Evolutionary conservation across 148 eudicot species (phyloP).

Genomic region (Rhododendron henanense): DNA sequence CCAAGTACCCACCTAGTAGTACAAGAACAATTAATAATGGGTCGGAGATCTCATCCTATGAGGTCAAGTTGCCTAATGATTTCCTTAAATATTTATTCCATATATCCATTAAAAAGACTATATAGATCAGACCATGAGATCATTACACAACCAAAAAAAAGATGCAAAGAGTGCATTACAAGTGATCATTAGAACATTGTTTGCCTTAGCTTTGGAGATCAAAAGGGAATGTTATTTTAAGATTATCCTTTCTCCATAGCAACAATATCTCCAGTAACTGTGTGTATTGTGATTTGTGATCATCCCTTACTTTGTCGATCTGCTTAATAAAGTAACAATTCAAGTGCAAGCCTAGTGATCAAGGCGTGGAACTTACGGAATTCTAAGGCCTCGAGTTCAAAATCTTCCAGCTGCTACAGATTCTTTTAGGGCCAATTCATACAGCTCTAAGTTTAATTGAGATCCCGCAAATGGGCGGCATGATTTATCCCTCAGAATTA

Average conservation of each 20-base stretch:
- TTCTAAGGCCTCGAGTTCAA: no score
- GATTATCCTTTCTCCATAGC: not conserved
- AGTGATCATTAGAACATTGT: not conserved
- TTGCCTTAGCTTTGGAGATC: not conserved
- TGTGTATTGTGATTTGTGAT: not conserved
- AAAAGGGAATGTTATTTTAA: not conserved
- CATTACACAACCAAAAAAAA: not conserved
- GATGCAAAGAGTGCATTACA: not conserved
- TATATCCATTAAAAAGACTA: not conserved
- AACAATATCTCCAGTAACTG: no score
- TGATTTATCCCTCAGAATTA: no score
- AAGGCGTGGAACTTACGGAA: no score
- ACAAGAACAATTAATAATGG: no score
- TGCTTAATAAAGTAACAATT: not conserved
- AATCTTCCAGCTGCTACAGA: no score
- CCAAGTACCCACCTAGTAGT: no score
- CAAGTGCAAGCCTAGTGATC: not conserved
- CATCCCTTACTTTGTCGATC: not conserved
- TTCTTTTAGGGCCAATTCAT: no score
- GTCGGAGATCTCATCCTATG: not conserved
- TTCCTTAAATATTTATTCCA: not conserved
- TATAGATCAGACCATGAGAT: not conserved
- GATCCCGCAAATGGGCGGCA: rapidly evolving
- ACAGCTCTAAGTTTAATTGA: no score
- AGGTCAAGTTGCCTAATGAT: not conserved